A percentile compares a stretch with the other conserved stretches of the same genome.
Evolutionary conservation across 768 basidiomycete genomes (phyloP).

Genomic region (Amylocystis lapponica): DNA sequence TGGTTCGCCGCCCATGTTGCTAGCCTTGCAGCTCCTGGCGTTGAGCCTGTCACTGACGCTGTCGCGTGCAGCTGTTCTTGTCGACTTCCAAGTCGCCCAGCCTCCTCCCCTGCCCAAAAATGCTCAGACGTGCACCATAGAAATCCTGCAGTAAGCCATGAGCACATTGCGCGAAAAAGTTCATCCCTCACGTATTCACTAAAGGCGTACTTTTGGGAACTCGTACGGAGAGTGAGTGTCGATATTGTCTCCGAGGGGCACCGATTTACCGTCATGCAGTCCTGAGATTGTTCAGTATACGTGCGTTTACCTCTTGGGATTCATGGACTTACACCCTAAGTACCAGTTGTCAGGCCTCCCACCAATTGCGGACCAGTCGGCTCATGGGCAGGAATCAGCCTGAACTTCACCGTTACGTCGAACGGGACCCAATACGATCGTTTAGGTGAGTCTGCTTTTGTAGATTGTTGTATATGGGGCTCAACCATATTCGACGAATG

Average conservation of each 20-base stretch:
- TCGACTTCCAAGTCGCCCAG: slow-evolving; percentile 66
- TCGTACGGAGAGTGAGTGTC: slow-evolving; percentile 59
- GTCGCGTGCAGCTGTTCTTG: slow-evolving; percentile 1
- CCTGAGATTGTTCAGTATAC: slow-evolving; percentile 58
- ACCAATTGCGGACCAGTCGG: slow-evolving; percentile 64
- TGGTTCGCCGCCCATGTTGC: not conserved
- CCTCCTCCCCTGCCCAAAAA: slow-evolving; percentile 62
- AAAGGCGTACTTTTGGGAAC: slow-evolving; percentile 64
- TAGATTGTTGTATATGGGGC: not conserved
- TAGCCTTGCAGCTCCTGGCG: not conserved
- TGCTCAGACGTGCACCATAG: slow-evolving; percentile 56
- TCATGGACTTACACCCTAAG: too few species aligned
- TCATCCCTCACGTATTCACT: not conserved
- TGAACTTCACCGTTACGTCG: slow-evolving; percentile 73
- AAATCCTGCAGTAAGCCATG: slow-evolving; percentile 53
- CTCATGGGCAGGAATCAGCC: slow-evolving; percentile 68
- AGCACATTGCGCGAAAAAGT: not conserved
- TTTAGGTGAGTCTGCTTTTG: slow-evolving; percentile 6
- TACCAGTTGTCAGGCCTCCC: slow-evolving; percentile 46
- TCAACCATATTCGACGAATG: too few species aligned
- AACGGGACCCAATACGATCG: slow-evolving; percentile 78
- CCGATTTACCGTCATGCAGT: slow-evolving; percentile 26
- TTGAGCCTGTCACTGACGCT: not conserved
- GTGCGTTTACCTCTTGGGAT: too few species aligned
- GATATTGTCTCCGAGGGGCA: not conserved